Percentiles rank a stretch among this genome's conserved stretches.
Conservation (phyloP, 2,329 filamentous ascomycete genomes). For the Aureobasidium musti region DNA sequence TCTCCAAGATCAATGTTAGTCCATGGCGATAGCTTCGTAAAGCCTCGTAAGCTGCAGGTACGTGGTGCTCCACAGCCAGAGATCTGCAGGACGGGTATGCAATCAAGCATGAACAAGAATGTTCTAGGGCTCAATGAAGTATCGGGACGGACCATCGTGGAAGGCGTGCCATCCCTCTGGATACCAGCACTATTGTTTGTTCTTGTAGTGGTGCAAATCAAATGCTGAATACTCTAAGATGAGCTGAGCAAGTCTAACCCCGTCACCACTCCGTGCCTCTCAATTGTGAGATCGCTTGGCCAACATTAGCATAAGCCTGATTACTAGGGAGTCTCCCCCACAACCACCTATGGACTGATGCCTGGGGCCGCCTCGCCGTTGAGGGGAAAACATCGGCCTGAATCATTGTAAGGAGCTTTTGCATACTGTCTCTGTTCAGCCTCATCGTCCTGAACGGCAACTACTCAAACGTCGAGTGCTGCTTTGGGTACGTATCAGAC, state of each 20-base stretch:
- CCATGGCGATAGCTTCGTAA: background rate
- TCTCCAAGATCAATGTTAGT: background rate
- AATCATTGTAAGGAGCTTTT: background rate
- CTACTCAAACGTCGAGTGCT: constrained; percentile 6
- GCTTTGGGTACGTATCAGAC: background rate
- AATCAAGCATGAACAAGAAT: background rate
- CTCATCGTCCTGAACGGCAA: constrained; percentile 1
- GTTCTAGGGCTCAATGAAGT: background rate
- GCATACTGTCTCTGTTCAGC: background rate
- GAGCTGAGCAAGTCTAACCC: background rate
- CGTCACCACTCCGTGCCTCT: background rate
- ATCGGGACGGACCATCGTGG: background rate
- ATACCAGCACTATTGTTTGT: background rate
- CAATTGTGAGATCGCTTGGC: background rate
- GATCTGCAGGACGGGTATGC: background rate
- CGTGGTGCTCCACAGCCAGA: background rate
- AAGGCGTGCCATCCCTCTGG: background rate
- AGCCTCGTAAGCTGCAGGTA: constrained; percentile 9
- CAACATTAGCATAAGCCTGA: background rate
- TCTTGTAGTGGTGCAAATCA: background rate
- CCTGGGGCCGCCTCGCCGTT: background rate
- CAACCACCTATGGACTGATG: background rate
- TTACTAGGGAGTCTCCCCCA: background rate
- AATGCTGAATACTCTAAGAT: background rate
- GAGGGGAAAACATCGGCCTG: background rate